These are phyloP conservation scores for Termitomyces sp. DNA, from an alignment of 768 basidiomycete species.

Conservation along the genomic window DNA sequence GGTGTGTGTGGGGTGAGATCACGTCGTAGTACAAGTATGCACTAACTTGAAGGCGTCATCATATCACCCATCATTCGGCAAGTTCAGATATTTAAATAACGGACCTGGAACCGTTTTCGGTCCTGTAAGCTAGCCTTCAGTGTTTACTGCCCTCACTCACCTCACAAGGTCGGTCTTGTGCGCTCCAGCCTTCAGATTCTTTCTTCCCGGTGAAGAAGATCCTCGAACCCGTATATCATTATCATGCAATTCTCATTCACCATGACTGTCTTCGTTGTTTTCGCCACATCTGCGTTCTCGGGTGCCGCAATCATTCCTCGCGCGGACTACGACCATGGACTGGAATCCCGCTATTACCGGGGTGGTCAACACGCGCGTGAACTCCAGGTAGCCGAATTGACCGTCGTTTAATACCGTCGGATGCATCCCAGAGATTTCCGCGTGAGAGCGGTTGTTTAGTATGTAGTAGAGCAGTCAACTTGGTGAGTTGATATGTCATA, in stretches of 20 bases:
- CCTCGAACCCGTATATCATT: conserved; percentile 3
- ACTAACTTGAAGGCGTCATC: no score
- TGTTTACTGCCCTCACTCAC: conserved; percentile 14
- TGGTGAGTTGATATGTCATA: background rate
- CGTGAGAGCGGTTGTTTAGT: conserved; percentile 8
- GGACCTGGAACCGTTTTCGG: background rate
- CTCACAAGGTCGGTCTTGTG: conserved; percentile 37
- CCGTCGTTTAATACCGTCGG: conserved; percentile 5
- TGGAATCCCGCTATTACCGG: conserved; percentile 24
- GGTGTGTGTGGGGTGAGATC: no score
- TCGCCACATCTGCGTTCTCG: conserved; percentile 23
- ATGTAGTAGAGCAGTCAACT: conserved; percentile 8
- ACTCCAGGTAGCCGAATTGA: conserved; percentile 1
- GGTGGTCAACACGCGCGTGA: conserved; percentile 21
- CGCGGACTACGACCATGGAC: conserved; percentile 19
- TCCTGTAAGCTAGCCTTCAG: conserved; percentile 36
- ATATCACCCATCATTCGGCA: conserved; percentile 14
- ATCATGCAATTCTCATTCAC: conserved; percentile 29
- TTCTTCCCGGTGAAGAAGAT: conserved; percentile 28
- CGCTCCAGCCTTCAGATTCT: conserved; percentile 13
- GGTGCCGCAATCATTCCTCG: conserved; percentile 29
- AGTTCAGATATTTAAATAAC: conserved; percentile 5
- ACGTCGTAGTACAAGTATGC: no score
- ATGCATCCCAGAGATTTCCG: conserved; percentile 18
- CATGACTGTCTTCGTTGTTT: conserved; percentile 18